Evolutionary conservation across 176 grass and related monocot genomes (phyloP), one percentile per base, ranked within the genome.

Genomic region (Thalia dealbata): DNA sequence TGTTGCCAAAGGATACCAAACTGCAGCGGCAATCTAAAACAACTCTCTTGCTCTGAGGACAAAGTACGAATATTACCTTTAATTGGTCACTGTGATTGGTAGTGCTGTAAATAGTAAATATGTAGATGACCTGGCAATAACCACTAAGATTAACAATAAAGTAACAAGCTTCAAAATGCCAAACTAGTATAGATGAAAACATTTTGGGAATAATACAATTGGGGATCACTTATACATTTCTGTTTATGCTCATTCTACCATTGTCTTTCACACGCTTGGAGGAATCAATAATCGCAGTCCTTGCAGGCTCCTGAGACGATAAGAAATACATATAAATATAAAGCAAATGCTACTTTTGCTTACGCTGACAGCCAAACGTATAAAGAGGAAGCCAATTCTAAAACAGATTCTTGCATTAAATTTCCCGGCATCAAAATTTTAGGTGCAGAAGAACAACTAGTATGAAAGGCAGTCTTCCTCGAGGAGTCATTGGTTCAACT

Each of bases 101-200:
- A 79, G 86, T 76, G 76, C 85, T 96, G 75, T 92, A 92, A 44
- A 96, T 78, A 58, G 93, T 96, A 82, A 96, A 90, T 85, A 90
- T 90, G 78, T 92, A 96, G 79, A 96, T 92, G 46, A 86, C 81
- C 93, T 92, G 84, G 27, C 73, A 78, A 77, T 71, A 63, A 25
- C 55, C 25, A 45, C 14, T 18, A 14, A 78, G 58, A 67, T 41
- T 68, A 22, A 22, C 38, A 23, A 43, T 18, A 12, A 15, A 68
- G 38, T 3, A 68, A 43, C 65, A 68, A 68, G 21, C 65, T 68
- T 38, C 4, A 4, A 38, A 38, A 38, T 38, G 32, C 32, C 32
- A 38, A 38, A 38, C 32, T 68, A 9, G 19, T 22, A 68, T 22
- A 64, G 25, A 12, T 19, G 10, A 44, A 21, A 68, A 22, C 2